phyloP scores from a whole-genome alignment of 2,329 filamentous ascomycete genomes.

The Ascochyta lentis region DNA sequence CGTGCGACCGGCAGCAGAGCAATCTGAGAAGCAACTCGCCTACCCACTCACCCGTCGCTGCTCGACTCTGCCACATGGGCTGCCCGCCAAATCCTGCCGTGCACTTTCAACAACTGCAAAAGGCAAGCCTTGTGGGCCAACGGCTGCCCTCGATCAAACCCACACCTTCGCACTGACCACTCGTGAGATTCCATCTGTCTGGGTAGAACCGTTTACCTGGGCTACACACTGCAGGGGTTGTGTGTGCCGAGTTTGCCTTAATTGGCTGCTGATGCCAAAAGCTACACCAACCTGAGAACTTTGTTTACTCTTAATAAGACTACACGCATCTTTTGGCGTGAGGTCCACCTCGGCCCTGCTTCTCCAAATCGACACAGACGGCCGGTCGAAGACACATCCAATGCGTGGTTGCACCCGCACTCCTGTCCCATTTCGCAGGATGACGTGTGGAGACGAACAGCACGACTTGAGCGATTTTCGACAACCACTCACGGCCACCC shows the following conservation, averaged over 20 bases:
- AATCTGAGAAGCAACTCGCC: constrained; percentile 3
- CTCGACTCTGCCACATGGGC: constrained; percentile 7
- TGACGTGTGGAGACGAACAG: constrained; percentile 8
- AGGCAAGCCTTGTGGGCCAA: constrained; percentile 3
- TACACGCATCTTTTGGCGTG: constrained; percentile 4
- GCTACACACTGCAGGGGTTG: constrained; percentile 15
- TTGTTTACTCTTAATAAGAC: constrained; percentile 16
- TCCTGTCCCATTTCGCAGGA: constrained; percentile 1
- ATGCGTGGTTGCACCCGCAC: neutral
- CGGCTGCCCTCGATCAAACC: neutral
- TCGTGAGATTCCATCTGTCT: constrained; percentile 5
- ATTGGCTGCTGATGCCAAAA: constrained; percentile 10
- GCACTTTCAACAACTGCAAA: constrained; percentile 6
- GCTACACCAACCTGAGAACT: constrained; percentile 16
- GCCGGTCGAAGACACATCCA: neutral
- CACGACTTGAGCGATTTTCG: constrained; percentile 14
- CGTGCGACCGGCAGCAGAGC: constrained; percentile 9
- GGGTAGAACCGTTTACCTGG: constrained; percentile 15
- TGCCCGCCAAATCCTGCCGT: constrained; percentile 6
- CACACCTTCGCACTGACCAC: constrained; percentile 14
- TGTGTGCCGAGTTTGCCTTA: constrained; percentile 8
- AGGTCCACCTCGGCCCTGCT: neutral
- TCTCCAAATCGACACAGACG: neutral
- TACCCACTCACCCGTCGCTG: constrained; percentile 3
- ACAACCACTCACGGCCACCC: constrained; percentile 10